Percentiles rank a stretch among this genome's conserved stretches.
Conservation (phyloP, 2,329 filamentous ascomycete genomes). For the Aureobasidium sp. region DNA sequence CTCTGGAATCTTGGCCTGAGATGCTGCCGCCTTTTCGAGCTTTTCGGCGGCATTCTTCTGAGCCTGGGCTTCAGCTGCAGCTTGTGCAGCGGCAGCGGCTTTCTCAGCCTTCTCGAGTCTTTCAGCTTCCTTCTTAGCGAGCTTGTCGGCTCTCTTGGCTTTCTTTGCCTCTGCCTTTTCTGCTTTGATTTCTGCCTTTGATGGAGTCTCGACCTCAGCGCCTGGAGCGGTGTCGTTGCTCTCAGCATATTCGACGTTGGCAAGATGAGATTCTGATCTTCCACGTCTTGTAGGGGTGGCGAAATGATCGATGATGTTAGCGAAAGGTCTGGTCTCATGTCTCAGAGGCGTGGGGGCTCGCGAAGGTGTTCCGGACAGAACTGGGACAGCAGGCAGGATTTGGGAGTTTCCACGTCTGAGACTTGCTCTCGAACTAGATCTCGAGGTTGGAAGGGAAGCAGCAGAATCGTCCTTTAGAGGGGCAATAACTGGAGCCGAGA, state of each 20-base stretch:
- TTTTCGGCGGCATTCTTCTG: background rate
- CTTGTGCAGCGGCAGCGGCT: background rate
- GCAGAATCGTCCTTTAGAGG: constrained; percentile 3
- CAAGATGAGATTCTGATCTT: constrained; percentile 5
- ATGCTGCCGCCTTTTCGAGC: constrained; percentile 8
- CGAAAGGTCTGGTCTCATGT: constrained; percentile 10
- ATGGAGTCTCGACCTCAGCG: background rate
- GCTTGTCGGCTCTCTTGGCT: constrained; percentile 16
- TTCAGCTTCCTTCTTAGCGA: constrained; percentile 4
- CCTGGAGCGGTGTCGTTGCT: background rate
- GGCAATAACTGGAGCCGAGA: constrained; percentile 20
- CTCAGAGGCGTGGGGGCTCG: constrained; percentile 22
- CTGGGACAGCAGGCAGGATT: constrained; percentile 30
- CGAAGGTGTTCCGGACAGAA: constrained; percentile 30
- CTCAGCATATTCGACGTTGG: constrained; percentile 1
- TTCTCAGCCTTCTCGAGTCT: constrained; percentile 6
- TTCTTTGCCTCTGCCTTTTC: constrained; percentile 8
- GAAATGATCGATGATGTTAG: background rate
- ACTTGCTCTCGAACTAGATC: constrained; percentile 27
- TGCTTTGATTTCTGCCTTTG: constrained; percentile 3
- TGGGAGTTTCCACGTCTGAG: constrained; percentile 22
- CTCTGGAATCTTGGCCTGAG: constrained; percentile 12
- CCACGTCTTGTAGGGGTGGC: constrained; percentile 6
- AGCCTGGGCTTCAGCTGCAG: background rate
- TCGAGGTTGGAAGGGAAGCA: constrained; percentile 18